Evolutionary conservation across 2,329 filamentous ascomycete species (phyloP), one percentile per base, ranked within the genome.

Genomic region (Macrophomina pseudophaseolina): DNA sequence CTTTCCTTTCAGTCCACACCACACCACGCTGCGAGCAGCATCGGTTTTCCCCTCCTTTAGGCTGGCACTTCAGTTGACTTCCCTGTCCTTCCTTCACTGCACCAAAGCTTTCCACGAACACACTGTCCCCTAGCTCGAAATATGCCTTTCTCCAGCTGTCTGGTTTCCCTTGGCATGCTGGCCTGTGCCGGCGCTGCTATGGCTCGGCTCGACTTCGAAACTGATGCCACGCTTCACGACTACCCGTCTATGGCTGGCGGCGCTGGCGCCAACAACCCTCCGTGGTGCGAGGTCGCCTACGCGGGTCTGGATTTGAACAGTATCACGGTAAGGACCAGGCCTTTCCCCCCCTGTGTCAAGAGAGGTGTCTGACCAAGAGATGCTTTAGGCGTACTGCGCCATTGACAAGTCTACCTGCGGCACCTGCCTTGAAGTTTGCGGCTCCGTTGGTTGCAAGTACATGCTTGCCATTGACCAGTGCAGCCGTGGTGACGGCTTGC

Each of bases 371-470:
- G 23, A 23, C 23, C 23, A 3, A 23, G 23, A 23, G 23, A 23
- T 2, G 23, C 2, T 23, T 23, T 23, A 23, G 23, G 56, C 65
- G 18, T 66, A 54, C 40, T 59, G 65, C 46, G 12, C 23, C 54
- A 60, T 66, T 23, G 56, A 52, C 46, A 63, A 60, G 46, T 33
- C 99, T 88, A 92, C 38, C 30, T 65, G 63, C 18, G 63, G 63
- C 8, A 12, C 51, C 42, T 65, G 63, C 51, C 28, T 97, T 78
- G 91, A 97, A 81, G 95, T 94, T 83, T 94, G 90, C 75, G 94
- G 94, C 82, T 90, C 89, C 80, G 94, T 99, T 76, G 95, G 99
- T 88, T 93, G 95, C 84, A 97, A 97, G 88, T 88, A 97, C 81
- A 86, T 97, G 82, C 95, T 98, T 88, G 87, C 94, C 70, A 91